Base-by-base conservation (phyloP, 2,329 filamentous ascomycete genomes). In the Huntiella bhutanensis region DNA sequence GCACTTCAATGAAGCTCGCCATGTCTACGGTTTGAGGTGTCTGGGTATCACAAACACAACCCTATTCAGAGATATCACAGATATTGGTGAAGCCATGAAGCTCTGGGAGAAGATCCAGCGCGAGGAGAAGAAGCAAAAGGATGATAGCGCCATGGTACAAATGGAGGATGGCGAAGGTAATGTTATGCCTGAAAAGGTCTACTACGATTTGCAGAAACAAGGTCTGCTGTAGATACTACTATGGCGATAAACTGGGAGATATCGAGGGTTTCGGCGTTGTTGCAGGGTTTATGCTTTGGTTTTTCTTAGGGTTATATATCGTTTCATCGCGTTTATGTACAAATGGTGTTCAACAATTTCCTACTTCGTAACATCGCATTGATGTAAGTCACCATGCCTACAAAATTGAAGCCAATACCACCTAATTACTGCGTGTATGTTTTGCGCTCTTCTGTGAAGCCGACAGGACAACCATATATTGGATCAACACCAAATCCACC, bases 161-260 rank as follows among this genome's bases (percentile, higher is more conserved):
- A 98, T 98, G 91, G 91, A 98, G 68, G 91, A 98, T 61, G 82
- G 77, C 0, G 83, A 93, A 59, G 91, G 91, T 41, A 96, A 98
- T 57, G 91, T 98, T 48, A 98, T 98, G 91, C 91, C 92, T 0
- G 86, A 95, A 65, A 93, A 94, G 70, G 88, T 98, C 46, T 98
- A 95, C 61, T 79, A 87, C 53, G 91, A 98, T 70, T 64, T 96
- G 62, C 82, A 85, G 62, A 93, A 92, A 65, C 85, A 93, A 60
- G 88, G 88, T 33, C 68, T 94, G 57, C 64, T 92, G 53, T 91
- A 68, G 15, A 40, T 28, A 12, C 17, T 43, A 33, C 8, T 15
- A 15, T 36, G 12, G 19, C 49, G 37, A 35, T 48, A 35, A 45
- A 37, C 33, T 43, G 41, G 40, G 19, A 15, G 11, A n/a, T 16